These are phyloP conservation scores for Parachlorella kessleri DNA, from an alignment of 139 green algal genomes.

Conservation along the genomic window DNA sequence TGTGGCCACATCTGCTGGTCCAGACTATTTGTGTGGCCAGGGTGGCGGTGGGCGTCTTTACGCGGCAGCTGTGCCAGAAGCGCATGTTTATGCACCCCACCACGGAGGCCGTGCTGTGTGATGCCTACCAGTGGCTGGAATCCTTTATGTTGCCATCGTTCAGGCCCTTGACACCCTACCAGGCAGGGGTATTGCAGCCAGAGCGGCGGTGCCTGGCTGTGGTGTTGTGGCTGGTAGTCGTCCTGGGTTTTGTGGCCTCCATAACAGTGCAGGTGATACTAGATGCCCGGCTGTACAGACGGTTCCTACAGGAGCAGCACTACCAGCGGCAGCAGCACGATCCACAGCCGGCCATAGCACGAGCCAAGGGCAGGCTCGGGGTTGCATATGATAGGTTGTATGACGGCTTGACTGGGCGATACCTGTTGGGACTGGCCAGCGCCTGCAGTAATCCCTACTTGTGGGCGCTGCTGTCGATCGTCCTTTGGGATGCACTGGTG, in stretches of 20 bases:
- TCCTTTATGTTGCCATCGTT: too few relatives aligned
- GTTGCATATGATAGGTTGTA: too few relatives aligned
- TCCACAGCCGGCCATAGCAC: too few relatives aligned
- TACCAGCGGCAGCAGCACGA: too few relatives aligned
- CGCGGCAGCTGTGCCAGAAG: neutral
- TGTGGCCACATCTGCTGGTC: neutral
- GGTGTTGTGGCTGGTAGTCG: neutral
- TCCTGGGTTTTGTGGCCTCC: neutral
- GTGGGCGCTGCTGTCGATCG: too few relatives aligned
- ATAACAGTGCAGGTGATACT: neutral
- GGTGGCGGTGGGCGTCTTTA: neutral
- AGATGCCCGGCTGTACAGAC: neutral
- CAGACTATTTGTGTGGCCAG: neutral
- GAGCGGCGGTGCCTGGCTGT: neutral
- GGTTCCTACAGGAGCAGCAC: neutral
- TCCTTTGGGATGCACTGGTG: too few relatives aligned
- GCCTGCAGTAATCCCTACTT: too few relatives aligned
- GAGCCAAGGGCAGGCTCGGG: too few relatives aligned
- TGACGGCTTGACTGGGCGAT: too few relatives aligned
- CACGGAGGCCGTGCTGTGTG: neutral
- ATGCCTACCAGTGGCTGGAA: neutral
- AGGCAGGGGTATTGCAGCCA: too few relatives aligned
- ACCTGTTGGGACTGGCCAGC: too few relatives aligned
- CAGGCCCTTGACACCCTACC: too few relatives aligned
- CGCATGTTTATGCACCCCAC: neutral